Evolutionary conservation across 2,329 filamentous ascomycete species (phyloP), one percentile per base, ranked within the genome.

Genomic region (Penicillium sp.): DNA sequence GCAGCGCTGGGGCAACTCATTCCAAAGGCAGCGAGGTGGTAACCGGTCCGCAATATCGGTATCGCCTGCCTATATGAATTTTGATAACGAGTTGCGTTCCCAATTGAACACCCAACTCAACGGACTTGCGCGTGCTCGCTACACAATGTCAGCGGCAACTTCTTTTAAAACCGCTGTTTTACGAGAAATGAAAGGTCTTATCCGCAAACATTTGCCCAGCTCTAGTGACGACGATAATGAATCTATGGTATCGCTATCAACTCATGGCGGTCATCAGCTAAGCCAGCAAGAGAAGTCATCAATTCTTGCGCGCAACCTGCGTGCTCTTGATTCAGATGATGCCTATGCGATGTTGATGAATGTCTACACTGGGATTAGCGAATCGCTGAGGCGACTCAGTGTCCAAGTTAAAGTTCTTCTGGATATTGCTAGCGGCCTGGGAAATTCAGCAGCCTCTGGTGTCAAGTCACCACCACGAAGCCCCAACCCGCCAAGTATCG

Each of bases 361-460:
- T 53, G 88, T 96, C 14, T 99, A 97, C 67, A 88, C 91, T 16
- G 86, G 89, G 32, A 87, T 97, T 8, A 88, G 93, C 4, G 94
- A 99, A 75, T 90, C 90, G 3, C 72, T 99, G 44, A 82, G 94
- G 53, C 83, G 94, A 65, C 77, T 97, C 7, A 91, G 90, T 16
- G 92, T 91, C 0, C 93, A 97, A 70, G 89, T 94, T 51, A 99
- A 99, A 71, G 86, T 97, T 9, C 76, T 99, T n/a, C 80, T 99
- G 9, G 94, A 99, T 71, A 89, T 96, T 18, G 94, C 92, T 0
- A 96, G 91, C 69, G 74, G 73, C 19, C 60, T 77, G 34, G 70
- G 78, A 30, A 74, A 73, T 13, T 75, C 77, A 3, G 65, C 72
- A 3, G 59, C 62, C 57, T 72, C 65, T 42, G 68, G 70, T 29